Evolutionary conservation across 1,284 basidiomycete species (phyloP).

Genomic region (Cryptococcus sp.): DNA sequence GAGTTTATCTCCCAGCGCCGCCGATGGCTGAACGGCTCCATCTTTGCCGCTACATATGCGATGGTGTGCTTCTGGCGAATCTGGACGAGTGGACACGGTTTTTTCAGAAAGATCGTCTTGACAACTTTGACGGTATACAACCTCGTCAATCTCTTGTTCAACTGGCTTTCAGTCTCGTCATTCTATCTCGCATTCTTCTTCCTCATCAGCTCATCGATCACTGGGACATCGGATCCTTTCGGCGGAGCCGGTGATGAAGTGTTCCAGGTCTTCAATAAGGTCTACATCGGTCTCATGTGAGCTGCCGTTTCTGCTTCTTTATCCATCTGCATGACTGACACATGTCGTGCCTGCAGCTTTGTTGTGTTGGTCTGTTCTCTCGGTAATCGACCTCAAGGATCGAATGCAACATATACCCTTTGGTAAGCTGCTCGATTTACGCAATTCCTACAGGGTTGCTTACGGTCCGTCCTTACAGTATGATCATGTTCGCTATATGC

Average conservation of each 20-base stretch:
- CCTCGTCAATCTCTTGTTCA: slow-evolving; percentile 48
- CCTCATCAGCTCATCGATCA: slow-evolving; percentile 68
- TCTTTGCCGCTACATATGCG: slow-evolving; percentile 74
- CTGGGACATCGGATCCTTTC: slow-evolving; percentile 68
- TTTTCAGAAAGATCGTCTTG: slow-evolving; percentile 79
- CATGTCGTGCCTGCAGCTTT: slow-evolving; percentile 20
- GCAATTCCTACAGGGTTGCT: slow-evolving; percentile 59
- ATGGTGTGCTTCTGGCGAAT: slow-evolving; percentile 81
- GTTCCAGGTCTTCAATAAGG: slow-evolving; percentile 75
- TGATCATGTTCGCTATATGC: slow-evolving; percentile 48
- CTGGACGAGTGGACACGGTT: slow-evolving; percentile 85
- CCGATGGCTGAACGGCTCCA: slow-evolving; percentile 79
- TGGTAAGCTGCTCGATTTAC: slow-evolving; percentile 72
- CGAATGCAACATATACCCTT: slow-evolving; percentile 77
- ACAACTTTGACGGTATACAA: slow-evolving; percentile 59
- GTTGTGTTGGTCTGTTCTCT: slow-evolving; percentile 51
- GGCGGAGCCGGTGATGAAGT: slow-evolving; percentile 70
- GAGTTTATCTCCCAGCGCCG: slow-evolving; percentile 90
- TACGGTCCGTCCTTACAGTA: slow-evolving; percentile 55
- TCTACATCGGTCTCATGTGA: slow-evolving; percentile 58
- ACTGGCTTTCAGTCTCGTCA: slow-evolving; percentile 73
- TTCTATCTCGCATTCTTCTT: slow-evolving; percentile 53
- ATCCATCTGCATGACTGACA: background rate
- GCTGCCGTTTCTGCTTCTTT: slow-evolving; percentile 17
- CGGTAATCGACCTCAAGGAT: slow-evolving; percentile 84